Evolutionary conservation across 805 yeast species (phyloP).

Genomic region (Candida manassasensis): DNA sequence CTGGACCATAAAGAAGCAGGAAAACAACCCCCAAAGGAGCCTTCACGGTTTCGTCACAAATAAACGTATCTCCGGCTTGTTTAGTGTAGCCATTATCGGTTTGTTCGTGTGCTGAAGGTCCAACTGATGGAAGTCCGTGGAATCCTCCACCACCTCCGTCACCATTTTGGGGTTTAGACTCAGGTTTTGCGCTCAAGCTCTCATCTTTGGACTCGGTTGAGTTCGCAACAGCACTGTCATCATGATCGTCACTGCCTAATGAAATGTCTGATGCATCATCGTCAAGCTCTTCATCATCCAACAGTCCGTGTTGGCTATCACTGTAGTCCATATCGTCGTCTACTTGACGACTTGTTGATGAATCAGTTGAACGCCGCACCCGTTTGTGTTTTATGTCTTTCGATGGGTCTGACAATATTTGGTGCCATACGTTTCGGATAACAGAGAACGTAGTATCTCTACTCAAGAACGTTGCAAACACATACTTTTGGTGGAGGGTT

Average conservation of each 20-base stretch:
- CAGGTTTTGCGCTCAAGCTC: slow-evolving; percentile 6
- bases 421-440: slow-evolving; percentile 60
- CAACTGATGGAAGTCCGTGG: slow-evolving; percentile 38
- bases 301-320: slow-evolving; percentile 6
- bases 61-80: slow-evolving; percentile 47
- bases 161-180: slow-evolving; percentile 2
- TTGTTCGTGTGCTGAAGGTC: slow-evolving; percentile 47
- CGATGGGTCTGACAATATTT: slow-evolving; percentile 24
- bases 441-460: slow-evolving; percentile 52
- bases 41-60: slow-evolving; percentile 47
- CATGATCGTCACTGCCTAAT: slow-evolving; percentile 15
- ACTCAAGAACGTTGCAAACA: slow-evolving; percentile 60
- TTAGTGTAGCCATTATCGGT: slow-evolving; percentile 44
- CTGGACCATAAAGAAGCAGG: slow-evolving; percentile 58
- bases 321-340: slow-evolving; percentile 12
- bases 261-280: slow-evolving; percentile 11
- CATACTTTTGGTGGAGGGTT: slow-evolving; percentile 57
- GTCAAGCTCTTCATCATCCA: slow-evolving; percentile 15
- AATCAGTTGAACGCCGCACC: slow-evolving; percentile 1
- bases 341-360: slow-evolving; percentile 6
- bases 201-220: slow-evolving; percentile 8
- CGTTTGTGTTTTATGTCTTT: slow-evolving; percentile 8
- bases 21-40: slow-evolving; percentile 67
- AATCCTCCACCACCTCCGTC: slow-evolving; percentile 12
- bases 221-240: slow-evolving; percentile 17